phyloP scores from a whole-genome alignment of 1,139 yeast genomes.

The Blastobotrys elegans region DNA sequence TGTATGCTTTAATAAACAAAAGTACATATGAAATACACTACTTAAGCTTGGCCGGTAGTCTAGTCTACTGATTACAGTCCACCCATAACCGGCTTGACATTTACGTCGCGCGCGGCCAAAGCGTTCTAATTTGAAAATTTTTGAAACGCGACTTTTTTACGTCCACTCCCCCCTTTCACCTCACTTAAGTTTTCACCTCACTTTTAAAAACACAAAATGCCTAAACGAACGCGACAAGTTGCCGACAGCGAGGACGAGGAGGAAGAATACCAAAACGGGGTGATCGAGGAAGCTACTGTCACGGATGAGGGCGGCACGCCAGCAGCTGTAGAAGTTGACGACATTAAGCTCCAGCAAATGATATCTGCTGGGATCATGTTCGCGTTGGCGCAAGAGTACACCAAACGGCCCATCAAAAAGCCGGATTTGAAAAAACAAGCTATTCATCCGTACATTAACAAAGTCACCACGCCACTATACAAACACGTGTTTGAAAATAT shows the following conservation, averaged over 20 bases:
- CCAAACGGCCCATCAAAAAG: constrained; percentile 1
- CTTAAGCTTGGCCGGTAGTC: too few relatives aligned
- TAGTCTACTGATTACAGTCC: too few relatives aligned
- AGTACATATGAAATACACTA: too few relatives aligned
- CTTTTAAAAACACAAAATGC: too few relatives aligned
- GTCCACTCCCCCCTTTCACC: too few relatives aligned
- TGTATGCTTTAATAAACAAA: too few relatives aligned
- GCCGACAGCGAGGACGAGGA: constrained; percentile 2
- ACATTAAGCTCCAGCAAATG: background rate
- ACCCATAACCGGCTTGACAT: too few relatives aligned
- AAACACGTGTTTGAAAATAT: background rate
- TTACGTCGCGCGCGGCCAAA: too few relatives aligned
- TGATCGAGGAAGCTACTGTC: background rate
- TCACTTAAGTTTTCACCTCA: too few relatives aligned
- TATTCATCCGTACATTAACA: background rate
- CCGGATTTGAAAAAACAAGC: constrained; percentile 4
- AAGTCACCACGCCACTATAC: background rate
- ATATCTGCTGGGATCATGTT: background rate
- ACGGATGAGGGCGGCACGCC: background rate
- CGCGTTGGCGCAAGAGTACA: constrained; percentile 2
- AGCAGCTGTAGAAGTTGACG: background rate
- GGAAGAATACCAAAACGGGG: background rate
- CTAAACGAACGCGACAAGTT: background rate
- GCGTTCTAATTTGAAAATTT: too few relatives aligned
- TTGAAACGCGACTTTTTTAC: background rate